phyloP scores from a whole-genome alignment of 129 eudicot genomes.

The Daucus carota region DH1_v3.0 NC_030388.2:30777501-30778000 shows the following conservation, averaged over 20 bases:
- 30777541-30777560: slow-evolving; percentile 64
- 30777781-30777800: neutral
- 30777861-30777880: slow-evolving; percentile 83
- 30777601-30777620: neutral
- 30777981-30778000: slow-evolving; percentile 4
- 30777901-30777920: slow-evolving; percentile 94
- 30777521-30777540: slow-evolving; percentile 58
- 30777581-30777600: neutral
- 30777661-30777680: slow-evolving; percentile 81
- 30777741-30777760: neutral
- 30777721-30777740: neutral
- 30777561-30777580: neutral
- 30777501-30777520: slow-evolving; percentile 93
- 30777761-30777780: neutral
- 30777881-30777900: slow-evolving; percentile 72
- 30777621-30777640: slow-evolving; percentile 66
- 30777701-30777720: slow-evolving; percentile 11
- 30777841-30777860: slow-evolving; percentile 1
- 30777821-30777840: slow-evolving; percentile 22
- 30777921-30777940: slow-evolving; percentile 88
- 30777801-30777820: slow-evolving; percentile 14
- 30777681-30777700: slow-evolving; percentile 87
- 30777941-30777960: slow-evolving; percentile 83
- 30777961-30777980: slow-evolving; percentile 85
- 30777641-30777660: slow-evolving; percentile 90